Conservation (phyloP, 139 green algal genomes). For the Pleodorina starrii region DNA sequence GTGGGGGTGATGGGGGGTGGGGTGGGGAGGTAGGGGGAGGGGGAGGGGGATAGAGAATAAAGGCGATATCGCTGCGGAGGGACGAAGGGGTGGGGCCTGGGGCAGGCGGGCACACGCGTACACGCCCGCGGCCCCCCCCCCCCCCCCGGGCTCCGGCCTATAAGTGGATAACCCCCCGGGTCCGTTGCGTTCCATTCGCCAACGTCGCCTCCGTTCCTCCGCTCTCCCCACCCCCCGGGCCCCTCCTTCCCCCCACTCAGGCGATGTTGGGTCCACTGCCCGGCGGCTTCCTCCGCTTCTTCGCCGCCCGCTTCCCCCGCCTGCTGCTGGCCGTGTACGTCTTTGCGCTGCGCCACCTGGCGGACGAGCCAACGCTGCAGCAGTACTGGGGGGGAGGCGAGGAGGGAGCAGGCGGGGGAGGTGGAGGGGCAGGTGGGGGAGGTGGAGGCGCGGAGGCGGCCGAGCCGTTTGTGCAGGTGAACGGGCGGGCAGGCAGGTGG, state of each 20-base stretch:
- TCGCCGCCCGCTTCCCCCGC: slow-evolving; percentile 85
- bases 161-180: too few species aligned
- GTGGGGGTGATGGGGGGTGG: neutral
- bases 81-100: too few species aligned
- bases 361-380: slow-evolving; percentile 63
- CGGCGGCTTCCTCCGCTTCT: slow-evolving; percentile 87
- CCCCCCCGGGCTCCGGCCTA: too few species aligned
- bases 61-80: too few species aligned
- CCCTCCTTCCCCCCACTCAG: neutral
- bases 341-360: slow-evolving; percentile 80
- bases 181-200: too few species aligned
- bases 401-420: neutral
- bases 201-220: too few species aligned
- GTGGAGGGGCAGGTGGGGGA: too few species aligned
- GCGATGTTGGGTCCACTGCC: slow-evolving; percentile 76
- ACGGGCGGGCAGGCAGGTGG: neutral
- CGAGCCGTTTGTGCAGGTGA: slow-evolving; percentile 49
- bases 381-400: slow-evolving; percentile 69
- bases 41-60: too few species aligned
- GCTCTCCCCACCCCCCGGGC: too few species aligned
- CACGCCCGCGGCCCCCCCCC: too few species aligned
- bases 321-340: slow-evolving; percentile 89
- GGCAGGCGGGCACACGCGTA: too few species aligned
- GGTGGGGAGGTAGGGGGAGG: neutral
- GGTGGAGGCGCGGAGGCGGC: neutral